phyloP scores from a whole-genome alignment of 805 yeast species.

The Monosporozyma solicola region DNA sequence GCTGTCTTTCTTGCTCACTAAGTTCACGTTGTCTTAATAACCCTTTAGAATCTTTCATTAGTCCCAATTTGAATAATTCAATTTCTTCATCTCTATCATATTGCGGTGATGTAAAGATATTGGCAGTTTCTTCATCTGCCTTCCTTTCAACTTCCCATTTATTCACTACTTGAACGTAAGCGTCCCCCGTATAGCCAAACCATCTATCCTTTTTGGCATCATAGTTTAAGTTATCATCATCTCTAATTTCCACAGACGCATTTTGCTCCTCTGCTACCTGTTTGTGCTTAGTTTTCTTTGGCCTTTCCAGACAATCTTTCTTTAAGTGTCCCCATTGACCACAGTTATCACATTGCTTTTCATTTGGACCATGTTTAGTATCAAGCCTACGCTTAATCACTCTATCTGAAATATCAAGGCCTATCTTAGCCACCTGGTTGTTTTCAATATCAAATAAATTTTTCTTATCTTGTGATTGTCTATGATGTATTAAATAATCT shows the following conservation, averaged over 20 bases:
- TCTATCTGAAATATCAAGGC: conserved; percentile 48
- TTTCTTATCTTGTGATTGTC: conserved; percentile 29
- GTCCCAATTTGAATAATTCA: conserved; percentile 36
- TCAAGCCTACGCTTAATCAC: conserved; percentile 3
- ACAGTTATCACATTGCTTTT: conserved; percentile 43
- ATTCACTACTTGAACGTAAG: conserved; percentile 44
- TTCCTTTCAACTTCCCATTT: conserved; percentile 33
- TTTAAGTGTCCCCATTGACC: conserved; percentile 43
- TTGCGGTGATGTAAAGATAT: too few relatives aligned
- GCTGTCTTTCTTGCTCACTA: conserved; percentile 8
- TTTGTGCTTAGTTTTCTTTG: conserved; percentile 30
- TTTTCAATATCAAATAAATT: conserved; percentile 34
- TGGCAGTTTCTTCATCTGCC: conserved; percentile 6
- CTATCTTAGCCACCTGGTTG: conserved; percentile 44
- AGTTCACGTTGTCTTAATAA: conserved; percentile 3
- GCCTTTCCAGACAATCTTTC: conserved; percentile 52
- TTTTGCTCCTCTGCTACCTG: conserved; percentile 9
- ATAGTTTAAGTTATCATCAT: conserved; percentile 33
- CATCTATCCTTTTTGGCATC: conserved; percentile 72
- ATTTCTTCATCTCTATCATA: conserved; percentile 38
- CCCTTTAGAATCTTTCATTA: conserved; percentile 18
- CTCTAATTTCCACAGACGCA: conserved; percentile 16
- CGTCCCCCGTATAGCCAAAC: conserved; percentile 66
- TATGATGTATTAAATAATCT: conserved; percentile 53
- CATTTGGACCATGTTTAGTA: background rate